Evolutionary conservation across 805 yeast species (phyloP), one percentile per base, ranked within the genome.

Genomic region (Hanseniaspora vineae): DNA sequence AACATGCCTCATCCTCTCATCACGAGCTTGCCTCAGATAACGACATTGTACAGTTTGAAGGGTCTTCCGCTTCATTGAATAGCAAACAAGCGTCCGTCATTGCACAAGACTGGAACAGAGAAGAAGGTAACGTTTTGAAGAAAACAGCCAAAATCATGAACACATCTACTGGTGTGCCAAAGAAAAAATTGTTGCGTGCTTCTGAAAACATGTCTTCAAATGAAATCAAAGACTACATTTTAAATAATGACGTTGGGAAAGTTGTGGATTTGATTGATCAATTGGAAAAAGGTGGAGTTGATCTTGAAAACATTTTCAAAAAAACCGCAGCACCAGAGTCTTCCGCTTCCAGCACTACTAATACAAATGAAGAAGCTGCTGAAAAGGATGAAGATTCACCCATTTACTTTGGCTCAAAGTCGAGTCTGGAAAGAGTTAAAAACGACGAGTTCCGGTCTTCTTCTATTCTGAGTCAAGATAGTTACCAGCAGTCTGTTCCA

Each of bases 211-310:
- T 64, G 44, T 62, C 68, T 50, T 66, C 67, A 51, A 71, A 66
- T 20, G 57, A 62, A 46, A 59, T 66, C 44, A 67, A 61, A 52
- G 66, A 65, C 32, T 60, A 63, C 42, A 56, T 66, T 47, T 51
- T 64, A 42, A 67, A 63, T 51, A 64, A 73, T 31, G 69, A 69
- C 52, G 59, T 68, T 10, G 58, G 67, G 4, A 63, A 66, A 29
- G 62, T 72, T 13, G 57, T 67, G 10, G 62, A 61, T 17, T 62
- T 67, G 6, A 57, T 73, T 42, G 66, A 66, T 43, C 62, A 64
- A 31, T 52, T 73, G 48, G 70, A 70, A 48, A 58, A 55, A 9
- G 59, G 62, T 31, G 76, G 77, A 4, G 63, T 71, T 14, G 58
- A 66, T 17, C 49, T 73, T n/a, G 64, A 66, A 33, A 62, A 62